Base-by-base conservation (phyloP, 768 basidiomycete species). In the Leccinum fibrillosum region DNA sequence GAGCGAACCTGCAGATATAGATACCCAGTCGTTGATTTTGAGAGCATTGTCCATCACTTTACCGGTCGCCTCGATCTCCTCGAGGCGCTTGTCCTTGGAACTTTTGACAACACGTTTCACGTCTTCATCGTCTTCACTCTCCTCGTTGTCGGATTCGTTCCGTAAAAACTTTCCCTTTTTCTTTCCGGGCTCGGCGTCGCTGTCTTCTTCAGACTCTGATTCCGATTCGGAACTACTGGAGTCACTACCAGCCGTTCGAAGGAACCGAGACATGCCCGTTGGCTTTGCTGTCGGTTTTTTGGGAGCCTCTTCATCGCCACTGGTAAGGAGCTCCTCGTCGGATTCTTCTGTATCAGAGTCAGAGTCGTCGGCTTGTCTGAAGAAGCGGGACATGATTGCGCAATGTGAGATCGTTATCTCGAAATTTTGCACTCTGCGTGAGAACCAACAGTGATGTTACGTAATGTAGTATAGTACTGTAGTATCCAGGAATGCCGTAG, bases 21-120 rank as follows among this genome's bases (percentile, higher is more conserved):
- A 86, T 25, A 88, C 86, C 97, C 97, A 99, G 75, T 99, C 94
- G 66, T 95, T 96, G 65, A 96, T 95, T 80, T 92, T 96, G 61
- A 91, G 79, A 19, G 89, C 94, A 70, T 99, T 98, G 49, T 96
- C 92, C 78, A 98, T 97, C 49, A 80, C 80, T 75, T 89, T 94
- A 55, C 92, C 92, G 3, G 89, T 89, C 1, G 85, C 85, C 73
- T 98, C 95, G 86, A 98, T 95, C 80, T 98, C 97, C 50, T 89
- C 93, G 69, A 94, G 74, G 54, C 95, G 82, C 73, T 92, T 95
- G 74, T 95, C 92, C 66, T 89, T 89, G 42, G 96, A 95, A 69
- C 91, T 93, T 59, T 83, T 82, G 49, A 90, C 82, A 35, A 86
- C 84, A 17, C 83, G 82, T 66, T 80, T 84, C 37, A 85, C 85